phyloP scores from a whole-genome alignment of 148 eudicot species.

The Rhododendron mucronatum region DNA sequence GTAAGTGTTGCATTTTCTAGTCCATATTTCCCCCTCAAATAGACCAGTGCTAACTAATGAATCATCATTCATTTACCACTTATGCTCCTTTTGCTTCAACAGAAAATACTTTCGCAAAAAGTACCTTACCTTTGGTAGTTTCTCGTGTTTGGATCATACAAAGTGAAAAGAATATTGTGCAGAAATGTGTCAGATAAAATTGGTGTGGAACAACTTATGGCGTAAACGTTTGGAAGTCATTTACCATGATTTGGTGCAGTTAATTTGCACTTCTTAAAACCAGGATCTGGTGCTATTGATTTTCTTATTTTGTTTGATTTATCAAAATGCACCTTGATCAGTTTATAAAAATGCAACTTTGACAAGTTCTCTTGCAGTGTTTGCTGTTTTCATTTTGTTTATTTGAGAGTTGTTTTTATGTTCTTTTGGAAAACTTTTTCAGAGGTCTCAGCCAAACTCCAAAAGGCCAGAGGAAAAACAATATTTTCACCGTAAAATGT shows the following conservation, averaged over 20 bases:
- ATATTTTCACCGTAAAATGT: not conserved
- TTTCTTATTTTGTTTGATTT: not conserved
- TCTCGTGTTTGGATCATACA: not conserved
- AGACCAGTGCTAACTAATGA: not conserved
- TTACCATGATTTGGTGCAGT: not conserved
- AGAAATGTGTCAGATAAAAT: not conserved
- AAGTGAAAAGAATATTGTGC: not conserved
- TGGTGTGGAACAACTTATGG: not conserved
- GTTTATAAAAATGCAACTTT: not conserved
- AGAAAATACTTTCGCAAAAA: not conserved
- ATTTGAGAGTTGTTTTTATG: not conserved
- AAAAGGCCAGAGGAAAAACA: not conserved
- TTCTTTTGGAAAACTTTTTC: not conserved
- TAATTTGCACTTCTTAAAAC: not conserved
- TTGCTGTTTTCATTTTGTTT: not conserved
- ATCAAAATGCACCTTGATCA: not conserved
- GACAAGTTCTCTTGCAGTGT: not conserved
- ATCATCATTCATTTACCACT: not conserved
- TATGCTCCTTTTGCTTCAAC: not conserved
- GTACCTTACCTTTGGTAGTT: not conserved
- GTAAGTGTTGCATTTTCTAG: slow-evolving; percentile 35
- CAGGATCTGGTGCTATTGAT: not conserved
- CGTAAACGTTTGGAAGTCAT: not conserved
- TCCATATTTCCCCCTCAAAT: not conserved
- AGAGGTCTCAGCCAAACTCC: not conserved